Base-by-base conservation (phyloP, 306 rosid species). In the Lathyrus oleraceus region DNA sequence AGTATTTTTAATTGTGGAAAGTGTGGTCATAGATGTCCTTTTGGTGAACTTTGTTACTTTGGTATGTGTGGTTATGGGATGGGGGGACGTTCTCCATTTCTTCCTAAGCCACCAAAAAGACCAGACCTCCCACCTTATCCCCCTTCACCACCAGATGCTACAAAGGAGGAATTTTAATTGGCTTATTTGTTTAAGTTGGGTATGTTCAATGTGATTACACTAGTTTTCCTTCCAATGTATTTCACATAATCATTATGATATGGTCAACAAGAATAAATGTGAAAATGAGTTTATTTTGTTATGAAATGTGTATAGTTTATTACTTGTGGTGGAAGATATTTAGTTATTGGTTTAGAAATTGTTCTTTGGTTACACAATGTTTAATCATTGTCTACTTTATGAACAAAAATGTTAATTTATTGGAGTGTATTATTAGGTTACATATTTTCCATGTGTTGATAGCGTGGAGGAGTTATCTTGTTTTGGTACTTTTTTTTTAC, bases 1-100 rank as follows among this genome's bases (percentile, higher is more conserved):
- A 79, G 65, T 44, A 61, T 70, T 44, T 76, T 81, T 3, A 84
- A 92, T n/a, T 92, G 96, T 64, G 96, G 98, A 2, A 77, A 15
- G 54, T 89, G 96, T 75, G 91, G 87, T 20, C 67, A 87, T 51
- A 78, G 61, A 45, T 89, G 97, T 43, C 86, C 85, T 27, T 16
- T 25, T 28, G 81, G 80, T 1, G 53, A 35, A 12, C 70, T 36
- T 0, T 92, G 97, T 54, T 19, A 62, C 2, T 92, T 44, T 61
- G 98, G 98, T 12, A 67, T 87, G 81, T 89, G 96, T 69, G 95
- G 92, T 25, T 54, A 54, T 5, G 61, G 60, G 8, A 10, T 53
- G 9, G 60, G 36, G 16, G 61, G 36, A 5, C 57, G 72, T 5
- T 52, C 60, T 1, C 28, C 28, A 6, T 62, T 45, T 1, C 59